phyloP scores from a whole-genome alignment of 441 rosid species.

The Gossypium schwendimanii region DNA sequence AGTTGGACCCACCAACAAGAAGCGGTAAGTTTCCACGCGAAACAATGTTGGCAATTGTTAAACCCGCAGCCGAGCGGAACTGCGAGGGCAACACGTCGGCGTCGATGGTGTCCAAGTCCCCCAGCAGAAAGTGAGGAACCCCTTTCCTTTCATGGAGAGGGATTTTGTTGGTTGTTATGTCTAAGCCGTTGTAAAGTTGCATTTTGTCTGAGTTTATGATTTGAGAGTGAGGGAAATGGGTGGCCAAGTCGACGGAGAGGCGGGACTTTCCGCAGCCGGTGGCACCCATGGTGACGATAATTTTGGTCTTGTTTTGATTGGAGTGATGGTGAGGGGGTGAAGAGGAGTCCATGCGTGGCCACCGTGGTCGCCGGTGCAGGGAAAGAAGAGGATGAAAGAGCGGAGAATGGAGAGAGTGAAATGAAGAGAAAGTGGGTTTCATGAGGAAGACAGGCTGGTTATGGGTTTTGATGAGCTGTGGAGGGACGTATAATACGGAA shows the following conservation, averaged over 20 bases:
- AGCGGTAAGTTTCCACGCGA: conserved; percentile 46
- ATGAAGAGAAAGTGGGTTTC: neutral
- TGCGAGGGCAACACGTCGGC: conserved; percentile 44
- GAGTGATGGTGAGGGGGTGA: neutral
- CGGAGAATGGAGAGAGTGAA: conserved; percentile 1
- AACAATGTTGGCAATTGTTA: conserved; percentile 32
- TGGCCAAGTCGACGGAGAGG: conserved; percentile 68
- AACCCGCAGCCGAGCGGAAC: conserved; percentile 45
- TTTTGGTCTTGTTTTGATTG: conserved; percentile 30
- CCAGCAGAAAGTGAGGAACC: conserved; percentile 65
- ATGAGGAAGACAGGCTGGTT: conserved; percentile 11
- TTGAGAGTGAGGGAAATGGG: conserved; percentile 35
- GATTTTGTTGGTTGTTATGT: conserved; percentile 76
- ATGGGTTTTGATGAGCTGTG: conserved; percentile 8
- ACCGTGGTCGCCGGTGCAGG: neutral
- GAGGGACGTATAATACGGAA: neutral
- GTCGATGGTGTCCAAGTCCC: conserved; percentile 31
- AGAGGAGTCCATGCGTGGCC: conserved; percentile 22
- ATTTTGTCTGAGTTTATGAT: conserved; percentile 83
- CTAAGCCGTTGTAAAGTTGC: conserved; percentile 66
- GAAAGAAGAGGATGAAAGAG: neutral
- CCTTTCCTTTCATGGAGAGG: conserved; percentile 43
- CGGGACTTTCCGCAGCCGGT: conserved; percentile 77
- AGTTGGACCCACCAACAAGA: conserved; percentile 82
- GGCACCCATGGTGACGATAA: conserved; percentile 71